Conservation (phyloP, 768 basidiomycete genomes). For the Russula sp. region DNA sequence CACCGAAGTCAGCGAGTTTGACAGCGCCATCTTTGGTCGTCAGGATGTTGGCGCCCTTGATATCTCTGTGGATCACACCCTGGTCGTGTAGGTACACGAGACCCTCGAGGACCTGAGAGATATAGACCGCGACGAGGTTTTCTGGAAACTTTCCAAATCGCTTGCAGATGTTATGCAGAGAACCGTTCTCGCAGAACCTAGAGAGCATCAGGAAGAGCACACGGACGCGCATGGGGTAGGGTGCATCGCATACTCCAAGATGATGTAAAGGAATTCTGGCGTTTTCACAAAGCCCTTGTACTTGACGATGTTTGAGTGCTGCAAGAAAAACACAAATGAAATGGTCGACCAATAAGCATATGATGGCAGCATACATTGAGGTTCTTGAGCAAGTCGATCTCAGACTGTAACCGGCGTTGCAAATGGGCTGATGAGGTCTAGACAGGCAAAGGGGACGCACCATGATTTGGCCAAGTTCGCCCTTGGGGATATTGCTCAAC, state of each 20-base stretch:
- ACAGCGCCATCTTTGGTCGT: conserved; percentile 98
- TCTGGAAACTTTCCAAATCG: conserved; percentile 99
- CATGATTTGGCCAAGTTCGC: conserved; percentile 96
- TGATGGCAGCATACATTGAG: conserved; percentile 56
- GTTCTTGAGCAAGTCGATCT: conserved; percentile 97
- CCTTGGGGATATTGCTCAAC: conserved; percentile 86
- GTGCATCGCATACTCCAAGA: conserved; percentile 66
- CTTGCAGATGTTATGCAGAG: conserved; percentile 90
- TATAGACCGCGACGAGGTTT: conserved; percentile 91
- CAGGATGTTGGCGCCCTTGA: conserved; percentile 98
- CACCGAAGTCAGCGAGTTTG: conserved; percentile 98
- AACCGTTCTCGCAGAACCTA: conserved; percentile 97
- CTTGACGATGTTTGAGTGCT: conserved; percentile 98
- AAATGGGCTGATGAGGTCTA: not conserved
- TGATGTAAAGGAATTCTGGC: conserved; percentile 90
- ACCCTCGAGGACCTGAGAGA: conserved; percentile 92
- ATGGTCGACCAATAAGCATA: not conserved
- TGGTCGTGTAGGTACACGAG: conserved; percentile 97
- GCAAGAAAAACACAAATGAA: conserved; percentile 4
- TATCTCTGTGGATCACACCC: conserved; percentile 98
- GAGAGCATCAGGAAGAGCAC: not conserved
- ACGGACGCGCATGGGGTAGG: not conserved
- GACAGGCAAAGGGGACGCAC: conserved; percentile 33
- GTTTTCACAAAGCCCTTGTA: conserved; percentile 98
- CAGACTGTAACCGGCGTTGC: conserved; percentile 48